Evolutionary conservation across 331 rosid species (phyloP).

Genomic region (Pyracantha coccinea): DNA sequence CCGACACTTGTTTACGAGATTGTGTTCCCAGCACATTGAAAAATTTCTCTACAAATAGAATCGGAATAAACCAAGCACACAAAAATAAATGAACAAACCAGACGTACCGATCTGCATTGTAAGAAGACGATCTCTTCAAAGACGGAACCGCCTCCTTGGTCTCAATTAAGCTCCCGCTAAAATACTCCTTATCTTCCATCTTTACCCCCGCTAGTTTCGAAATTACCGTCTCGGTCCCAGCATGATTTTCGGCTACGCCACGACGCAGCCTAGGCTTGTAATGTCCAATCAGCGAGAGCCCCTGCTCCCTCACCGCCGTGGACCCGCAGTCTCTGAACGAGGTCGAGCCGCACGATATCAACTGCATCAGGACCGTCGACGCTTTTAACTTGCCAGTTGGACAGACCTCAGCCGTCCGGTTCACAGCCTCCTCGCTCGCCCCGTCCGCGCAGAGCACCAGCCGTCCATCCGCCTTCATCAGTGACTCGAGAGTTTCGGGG

Average conservation of each 20-base stretch:
- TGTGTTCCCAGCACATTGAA: accelerated
- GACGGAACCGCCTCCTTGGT: constrained; percentile 42
- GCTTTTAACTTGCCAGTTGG: constrained; percentile 69
- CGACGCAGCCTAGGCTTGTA: constrained; percentile 51
- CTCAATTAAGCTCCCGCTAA: constrained; percentile 88
- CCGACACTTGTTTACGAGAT: no score
- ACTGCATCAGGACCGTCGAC: constrained; percentile 67
- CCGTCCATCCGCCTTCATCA: constrained; percentile 77
- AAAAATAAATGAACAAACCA: not conserved
- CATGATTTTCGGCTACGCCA: constrained; percentile 40
- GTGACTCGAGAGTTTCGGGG: constrained; percentile 79
- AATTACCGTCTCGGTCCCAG: constrained; percentile 35
- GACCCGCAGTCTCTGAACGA: constrained; percentile 69
- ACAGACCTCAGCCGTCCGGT: constrained; percentile 34
- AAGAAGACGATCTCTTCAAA: constrained; percentile 78
- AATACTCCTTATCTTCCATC: constrained; percentile 87
- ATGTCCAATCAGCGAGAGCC: constrained; percentile 52
- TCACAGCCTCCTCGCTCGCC: constrained; percentile 13
- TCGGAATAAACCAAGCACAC: not conserved
- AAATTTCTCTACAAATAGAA: no score
- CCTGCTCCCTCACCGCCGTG: constrained; percentile 44
- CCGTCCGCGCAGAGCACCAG: constrained; percentile 26
- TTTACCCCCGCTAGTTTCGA: constrained; percentile 38
- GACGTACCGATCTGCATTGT: constrained; percentile 76
- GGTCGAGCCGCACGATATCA: constrained; percentile 79